phyloP scores from a whole-genome alignment of 306 rosid species.

The Dryas drummondii region DNA sequence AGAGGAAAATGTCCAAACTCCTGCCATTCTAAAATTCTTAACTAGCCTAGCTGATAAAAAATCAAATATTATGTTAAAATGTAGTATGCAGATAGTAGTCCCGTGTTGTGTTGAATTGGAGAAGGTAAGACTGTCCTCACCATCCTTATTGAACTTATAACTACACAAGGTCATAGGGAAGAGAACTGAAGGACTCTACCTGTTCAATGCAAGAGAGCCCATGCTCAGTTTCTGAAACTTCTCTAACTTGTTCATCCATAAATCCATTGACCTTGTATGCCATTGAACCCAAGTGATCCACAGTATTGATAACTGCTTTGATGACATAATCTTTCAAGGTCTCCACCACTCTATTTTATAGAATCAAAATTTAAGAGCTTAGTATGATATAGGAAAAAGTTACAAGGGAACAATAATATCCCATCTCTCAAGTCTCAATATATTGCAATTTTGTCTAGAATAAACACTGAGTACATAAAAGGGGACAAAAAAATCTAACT shows the following conservation, averaged over 20 bases:
- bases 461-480: not conserved
- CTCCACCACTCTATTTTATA: constrained; percentile 32
- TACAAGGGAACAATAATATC: not conserved
- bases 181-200: constrained; percentile 14
- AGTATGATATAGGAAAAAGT: not conserved
- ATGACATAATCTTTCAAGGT: constrained; percentile 39
- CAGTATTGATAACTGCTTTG: constrained; percentile 38
- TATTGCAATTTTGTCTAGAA: no score
- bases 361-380: not conserved
- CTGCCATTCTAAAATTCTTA: not conserved
- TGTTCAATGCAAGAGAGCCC: constrained; percentile 31
- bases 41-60: not conserved
- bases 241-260: constrained; percentile 29
- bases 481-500: not conserved
- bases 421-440: not conserved
- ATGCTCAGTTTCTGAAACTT: constrained; percentile 28
- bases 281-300: constrained; percentile 43
- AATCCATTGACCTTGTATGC: constrained; percentile 34
- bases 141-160: no score
- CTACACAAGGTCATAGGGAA: not conserved
- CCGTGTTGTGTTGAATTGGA: no score
- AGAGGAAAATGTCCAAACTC: not conserved
- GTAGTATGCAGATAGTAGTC: not conserved
- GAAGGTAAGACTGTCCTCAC: no score
- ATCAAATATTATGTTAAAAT: not conserved